Evolutionary conservation across 1,284 basidiomycete species (phyloP), one percentile per base, ranked within the genome.

Genomic region (Apiotrichum porosum): DNA sequence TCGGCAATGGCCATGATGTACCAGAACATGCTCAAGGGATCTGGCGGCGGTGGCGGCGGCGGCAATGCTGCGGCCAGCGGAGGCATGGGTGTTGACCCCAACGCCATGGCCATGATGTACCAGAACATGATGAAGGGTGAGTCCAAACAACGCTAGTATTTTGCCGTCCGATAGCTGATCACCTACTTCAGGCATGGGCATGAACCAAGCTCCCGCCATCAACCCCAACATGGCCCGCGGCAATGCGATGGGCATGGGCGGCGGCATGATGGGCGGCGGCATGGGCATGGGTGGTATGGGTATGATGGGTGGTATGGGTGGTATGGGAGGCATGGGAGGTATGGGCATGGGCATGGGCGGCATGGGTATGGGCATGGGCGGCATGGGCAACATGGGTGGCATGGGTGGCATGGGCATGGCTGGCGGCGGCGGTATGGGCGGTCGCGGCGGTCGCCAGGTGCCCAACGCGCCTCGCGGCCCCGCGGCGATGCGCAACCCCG

Each of bases 61-160:
- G 62, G 62, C 37, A 12, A 6, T 28, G 26, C 8, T 6, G 26
- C 26, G 8, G 49, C 49, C 14, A 61, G 60, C 61, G 51, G 51
- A 6, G 57, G 61, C 54, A 58, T 58, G 22, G 67, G 68, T 18
- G 76, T 78, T 48, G 77, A 79, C 54, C 74, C 75, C 6, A 68
- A 71, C 34, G 75, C 77, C n/a, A 77, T 79, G 77, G 72, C 76
- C 8, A 72, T 75, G 64, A 77, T 79, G 73, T 79, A 78, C 57
- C 72, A 75, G 63, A 76, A 74, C 56, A 78, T 78, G 75, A 76
- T 76, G 64, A 77, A 52, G 54, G 52, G 51, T 52, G 47, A 41
- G 50, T 47, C 2, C 3, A 10, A n/a, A n/a, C n/a, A n/a, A n/a
- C n/a, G n/a, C n/a, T n/a, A n/a, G n/a, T n/a, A n/a, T n/a, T n/a